phyloP scores from a whole-genome alignment of 495 filamentous ascomycete genomes.

The Aspergillus sclerotiicarbonarius region DNA sequence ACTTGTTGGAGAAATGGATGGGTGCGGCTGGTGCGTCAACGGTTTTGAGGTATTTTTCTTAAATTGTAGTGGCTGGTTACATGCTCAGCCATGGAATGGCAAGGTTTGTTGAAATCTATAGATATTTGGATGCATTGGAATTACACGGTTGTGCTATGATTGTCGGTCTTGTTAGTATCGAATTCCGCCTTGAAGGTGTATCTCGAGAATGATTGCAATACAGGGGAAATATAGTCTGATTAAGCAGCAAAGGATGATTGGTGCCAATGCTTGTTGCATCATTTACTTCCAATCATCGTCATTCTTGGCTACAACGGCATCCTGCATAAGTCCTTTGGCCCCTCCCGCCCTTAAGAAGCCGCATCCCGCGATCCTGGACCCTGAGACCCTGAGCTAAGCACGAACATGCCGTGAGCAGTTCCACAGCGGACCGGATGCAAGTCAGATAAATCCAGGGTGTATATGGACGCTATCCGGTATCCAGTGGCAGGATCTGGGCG shows the following conservation, averaged over 20 bases:
- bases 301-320: not conserved
- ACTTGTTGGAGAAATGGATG: not conserved
- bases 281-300: not conserved
- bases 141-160: no score
- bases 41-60: not conserved
- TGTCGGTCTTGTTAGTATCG: no score
- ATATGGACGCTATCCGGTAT: not conserved
- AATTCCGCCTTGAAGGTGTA: no score
- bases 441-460: not conserved
- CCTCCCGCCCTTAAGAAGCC: not conserved
- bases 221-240: no score
- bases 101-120: no score
- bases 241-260: no score
- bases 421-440: constrained; percentile 6
- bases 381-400: constrained; percentile 3
- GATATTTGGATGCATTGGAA: no score
- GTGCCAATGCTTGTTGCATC: no score
- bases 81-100: no score
- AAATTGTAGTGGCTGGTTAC: not conserved
- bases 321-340: not conserved
- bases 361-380: not conserved
- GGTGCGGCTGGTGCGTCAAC: not conserved
- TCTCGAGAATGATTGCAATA: no score
- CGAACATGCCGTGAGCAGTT: not conserved
- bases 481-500: not conserved